phyloP scores from a whole-genome alignment of 139 green algal species.

The Volvox reticuliferus region DNA sequence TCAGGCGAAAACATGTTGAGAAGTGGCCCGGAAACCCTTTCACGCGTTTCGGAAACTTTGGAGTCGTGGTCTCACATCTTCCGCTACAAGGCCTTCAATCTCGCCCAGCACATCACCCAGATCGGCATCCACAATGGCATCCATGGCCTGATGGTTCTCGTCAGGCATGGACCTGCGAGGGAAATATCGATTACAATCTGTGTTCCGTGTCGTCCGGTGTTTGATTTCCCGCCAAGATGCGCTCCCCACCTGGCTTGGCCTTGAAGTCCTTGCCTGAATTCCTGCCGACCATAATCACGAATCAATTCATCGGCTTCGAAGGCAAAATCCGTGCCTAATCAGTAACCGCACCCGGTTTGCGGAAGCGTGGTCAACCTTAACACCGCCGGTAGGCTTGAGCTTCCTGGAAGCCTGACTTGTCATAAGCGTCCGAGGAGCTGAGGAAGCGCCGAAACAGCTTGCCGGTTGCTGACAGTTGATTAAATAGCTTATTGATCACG shows the following conservation, averaged over 20 bases:
- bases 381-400: constrained; percentile 15
- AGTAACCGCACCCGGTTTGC: constrained; percentile 6
- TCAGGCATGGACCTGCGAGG: neutral
- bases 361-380: constrained; percentile 23
- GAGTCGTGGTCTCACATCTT: neutral
- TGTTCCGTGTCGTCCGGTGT: too few species aligned
- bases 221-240: neutral
- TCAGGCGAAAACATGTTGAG: too few species aligned
- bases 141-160: neutral
- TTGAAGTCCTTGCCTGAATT: neutral
- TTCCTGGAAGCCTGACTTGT: neutral
- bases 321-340: neutral
- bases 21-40: too few species aligned
- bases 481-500: neutral
- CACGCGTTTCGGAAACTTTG: too few species aligned
- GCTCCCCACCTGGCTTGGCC: neutral
- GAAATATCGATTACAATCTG: too few species aligned
- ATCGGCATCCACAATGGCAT: neutral
- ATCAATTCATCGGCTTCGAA: neutral
- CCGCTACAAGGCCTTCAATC: constrained; percentile 20
- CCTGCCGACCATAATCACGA: neutral
- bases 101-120: constrained; percentile 28
- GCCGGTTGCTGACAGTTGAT: neutral
- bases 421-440: neutral
- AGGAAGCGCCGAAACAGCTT: neutral